These are phyloP conservation scores for Gastrolobium villosum DNA, from an alignment of 306 rosid species.

Conservation along the genomic window DNA sequence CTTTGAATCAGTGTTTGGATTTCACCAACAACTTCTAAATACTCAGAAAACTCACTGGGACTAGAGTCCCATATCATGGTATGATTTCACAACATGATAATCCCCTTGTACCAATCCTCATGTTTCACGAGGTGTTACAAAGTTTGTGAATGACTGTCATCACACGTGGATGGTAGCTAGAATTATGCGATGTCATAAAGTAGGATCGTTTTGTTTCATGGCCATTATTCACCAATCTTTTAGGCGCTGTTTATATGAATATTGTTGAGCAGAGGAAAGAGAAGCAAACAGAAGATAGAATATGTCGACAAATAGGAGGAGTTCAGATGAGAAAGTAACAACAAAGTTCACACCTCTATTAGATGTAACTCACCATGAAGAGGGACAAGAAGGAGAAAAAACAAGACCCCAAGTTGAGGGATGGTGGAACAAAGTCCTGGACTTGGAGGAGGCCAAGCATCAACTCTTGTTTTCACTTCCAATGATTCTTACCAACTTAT, in stretches of 20 bases:
- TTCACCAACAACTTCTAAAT: constrained; percentile 57
- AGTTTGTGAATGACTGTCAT: too few species aligned
- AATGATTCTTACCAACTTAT: constrained; percentile 74
- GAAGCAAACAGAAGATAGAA: background rate
- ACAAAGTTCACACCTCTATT: constrained; percentile 24
- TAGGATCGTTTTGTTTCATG: too few species aligned
- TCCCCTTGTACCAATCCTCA: too few species aligned
- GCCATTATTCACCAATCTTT: background rate
- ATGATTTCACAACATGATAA: too few species aligned
- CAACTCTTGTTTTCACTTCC: constrained; percentile 72
- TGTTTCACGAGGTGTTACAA: too few species aligned
- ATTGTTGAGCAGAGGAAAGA: background rate
- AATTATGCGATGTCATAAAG: too few species aligned
- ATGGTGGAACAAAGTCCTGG: constrained; percentile 71
- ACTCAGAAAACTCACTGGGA: constrained; percentile 57
- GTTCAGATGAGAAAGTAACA: constrained; percentile 8
- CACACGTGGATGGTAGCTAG: too few species aligned
- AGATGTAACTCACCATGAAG: constrained; percentile 9
- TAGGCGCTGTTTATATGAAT: background rate
- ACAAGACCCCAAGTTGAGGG: background rate
- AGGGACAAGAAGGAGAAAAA: constrained; percentile 22
- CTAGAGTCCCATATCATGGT: constrained; percentile 58
- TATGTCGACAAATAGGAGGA: constrained; percentile 20
- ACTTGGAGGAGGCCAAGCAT: constrained; percentile 65
- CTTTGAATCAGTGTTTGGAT: constrained; percentile 55